phyloP scores from a whole-genome alignment of 2,329 filamentous ascomycete genomes.

The Aspergillus costaricaensis region DNA sequence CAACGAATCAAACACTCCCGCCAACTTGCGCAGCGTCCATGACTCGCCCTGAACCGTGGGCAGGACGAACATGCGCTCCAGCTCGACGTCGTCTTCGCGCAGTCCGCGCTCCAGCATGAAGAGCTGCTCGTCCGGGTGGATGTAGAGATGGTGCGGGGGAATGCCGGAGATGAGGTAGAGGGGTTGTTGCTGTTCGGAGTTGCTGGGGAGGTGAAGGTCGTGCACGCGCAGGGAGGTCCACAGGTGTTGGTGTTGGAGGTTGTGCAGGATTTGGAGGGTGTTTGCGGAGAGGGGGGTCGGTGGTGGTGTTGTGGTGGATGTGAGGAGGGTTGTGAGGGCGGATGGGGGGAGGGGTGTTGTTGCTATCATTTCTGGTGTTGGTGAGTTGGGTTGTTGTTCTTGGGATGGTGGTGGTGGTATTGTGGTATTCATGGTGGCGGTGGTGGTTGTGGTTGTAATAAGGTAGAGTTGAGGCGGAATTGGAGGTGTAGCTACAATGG shows the following conservation, averaged over 20 bases:
- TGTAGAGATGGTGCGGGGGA: slow-evolving; percentile 61
- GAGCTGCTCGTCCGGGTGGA: slow-evolving; percentile 66
- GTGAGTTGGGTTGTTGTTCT: neutral
- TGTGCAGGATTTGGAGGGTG: slow-evolving; percentile 62
- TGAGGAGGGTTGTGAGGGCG: slow-evolving; percentile 44
- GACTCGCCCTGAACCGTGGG: slow-evolving; percentile 61
- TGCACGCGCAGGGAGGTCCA: slow-evolving; percentile 61
- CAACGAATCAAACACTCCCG: slow-evolving; percentile 59
- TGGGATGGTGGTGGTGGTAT: neutral
- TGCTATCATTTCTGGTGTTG: neutral
- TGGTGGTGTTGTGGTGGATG: slow-evolving; percentile 25
- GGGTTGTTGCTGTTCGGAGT: slow-evolving; percentile 26
- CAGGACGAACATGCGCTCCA: slow-evolving; percentile 61
- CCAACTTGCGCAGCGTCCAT: slow-evolving; percentile 60
- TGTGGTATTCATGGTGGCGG: neutral
- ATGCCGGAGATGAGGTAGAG: slow-evolving; percentile 61
- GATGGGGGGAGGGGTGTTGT: slow-evolving; percentile 32
- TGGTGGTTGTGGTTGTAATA: neutral
- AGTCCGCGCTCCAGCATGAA: slow-evolving; percentile 57
- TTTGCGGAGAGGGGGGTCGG: slow-evolving; percentile 45
- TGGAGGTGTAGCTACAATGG: neutral
- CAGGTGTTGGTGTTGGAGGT: slow-evolving; percentile 63
- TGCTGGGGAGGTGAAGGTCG: slow-evolving; percentile 32
- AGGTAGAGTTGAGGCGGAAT: neutral
- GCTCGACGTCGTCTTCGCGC: slow-evolving; percentile 47